phyloP scores from a whole-genome alignment of 495 filamentous ascomycete genomes.

The Tricharina praecox region DNA sequence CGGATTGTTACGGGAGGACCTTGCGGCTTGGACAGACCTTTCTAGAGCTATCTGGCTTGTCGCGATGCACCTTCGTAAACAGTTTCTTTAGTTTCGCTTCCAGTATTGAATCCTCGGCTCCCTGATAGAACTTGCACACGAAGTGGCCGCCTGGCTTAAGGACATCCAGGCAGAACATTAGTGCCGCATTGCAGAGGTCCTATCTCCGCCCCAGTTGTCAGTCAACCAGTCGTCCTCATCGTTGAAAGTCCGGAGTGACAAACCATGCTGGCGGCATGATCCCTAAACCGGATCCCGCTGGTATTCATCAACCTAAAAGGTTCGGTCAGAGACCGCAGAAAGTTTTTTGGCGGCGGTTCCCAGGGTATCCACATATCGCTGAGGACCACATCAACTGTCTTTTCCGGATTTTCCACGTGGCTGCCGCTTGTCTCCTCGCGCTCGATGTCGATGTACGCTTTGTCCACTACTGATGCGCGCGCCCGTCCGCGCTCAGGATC shows the following conservation, averaged over 20 bases:
- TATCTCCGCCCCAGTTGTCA: conserved; percentile 28
- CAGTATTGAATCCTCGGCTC: conserved; percentile 61
- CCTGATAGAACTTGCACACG: conserved; percentile 95
- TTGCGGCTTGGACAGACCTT: no score
- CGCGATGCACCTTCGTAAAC: conserved; percentile 61
- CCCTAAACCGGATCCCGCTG: conserved; percentile 65
- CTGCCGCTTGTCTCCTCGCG: conserved; percentile 18
- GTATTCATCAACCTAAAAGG: conserved; percentile 99
- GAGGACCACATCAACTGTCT: conserved; percentile 79
- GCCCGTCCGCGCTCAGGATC: conserved; percentile 45
- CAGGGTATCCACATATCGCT: conserved; percentile 99
- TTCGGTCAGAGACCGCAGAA: conserved; percentile 74
- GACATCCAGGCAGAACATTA: conserved; percentile 67
- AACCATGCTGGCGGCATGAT: conserved; percentile 94
- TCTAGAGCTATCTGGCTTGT: conserved; percentile 82
- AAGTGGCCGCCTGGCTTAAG: conserved; percentile 72
- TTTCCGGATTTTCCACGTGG: conserved; percentile 26
- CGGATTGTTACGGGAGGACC: no score
- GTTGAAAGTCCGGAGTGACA: no score
- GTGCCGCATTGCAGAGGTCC: conserved; percentile 77
- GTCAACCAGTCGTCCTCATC: no score
- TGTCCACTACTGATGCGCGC: conserved; percentile 13
- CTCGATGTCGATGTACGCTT: not conserved
- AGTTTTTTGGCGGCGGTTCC: conserved; percentile 58
- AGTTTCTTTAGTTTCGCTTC: conserved; percentile 53